These are phyloP conservation scores for Penicillium verrucosum DNA, from an alignment of 2,329 filamentous ascomycete genomes.

Conservation along the genomic window DNA sequence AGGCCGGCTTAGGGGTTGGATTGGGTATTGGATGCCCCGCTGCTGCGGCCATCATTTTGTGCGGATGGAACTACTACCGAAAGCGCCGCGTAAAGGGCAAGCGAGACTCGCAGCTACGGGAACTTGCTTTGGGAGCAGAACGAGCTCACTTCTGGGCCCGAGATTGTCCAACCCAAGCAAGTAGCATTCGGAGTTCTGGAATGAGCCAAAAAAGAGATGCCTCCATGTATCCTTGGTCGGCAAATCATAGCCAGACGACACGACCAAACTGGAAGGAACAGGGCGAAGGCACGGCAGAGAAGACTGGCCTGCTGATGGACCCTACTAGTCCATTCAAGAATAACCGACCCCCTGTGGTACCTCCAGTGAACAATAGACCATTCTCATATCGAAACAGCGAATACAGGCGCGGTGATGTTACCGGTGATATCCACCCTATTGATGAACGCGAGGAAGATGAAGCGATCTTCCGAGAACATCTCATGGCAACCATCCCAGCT, in stretches of 20 bases:
- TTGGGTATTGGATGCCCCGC: slow-evolving; percentile 61
- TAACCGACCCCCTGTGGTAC: slow-evolving; percentile 30
- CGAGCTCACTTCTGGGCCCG: slow-evolving; percentile 43
- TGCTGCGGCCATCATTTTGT: slow-evolving; percentile 46
- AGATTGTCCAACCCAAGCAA: slow-evolving; percentile 40
- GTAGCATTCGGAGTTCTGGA: slow-evolving; percentile 34
- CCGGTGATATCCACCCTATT: slow-evolving; percentile 60
- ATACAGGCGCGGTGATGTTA: slow-evolving; percentile 47
- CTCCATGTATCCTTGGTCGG: slow-evolving; percentile 31
- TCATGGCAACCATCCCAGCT: slow-evolving; percentile 20
- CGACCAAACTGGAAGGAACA: slow-evolving; percentile 28
- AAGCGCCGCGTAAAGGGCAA: slow-evolving; percentile 43
- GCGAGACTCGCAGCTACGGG: slow-evolving; percentile 55
- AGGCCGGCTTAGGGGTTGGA: slow-evolving; percentile 62
- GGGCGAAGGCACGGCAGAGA: slow-evolving; percentile 36
- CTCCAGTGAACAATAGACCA: slow-evolving; percentile 34
- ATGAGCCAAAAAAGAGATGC: slow-evolving; percentile 20
- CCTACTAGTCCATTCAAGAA: slow-evolving; percentile 40
- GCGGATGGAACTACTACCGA: slow-evolving; percentile 52
- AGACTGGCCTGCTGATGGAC: slow-evolving; percentile 43
- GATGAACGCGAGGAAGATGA: slow-evolving; percentile 62
- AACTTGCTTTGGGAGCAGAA: slow-evolving; percentile 51
- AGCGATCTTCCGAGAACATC: slow-evolving; percentile 27
- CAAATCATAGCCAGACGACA: slow-evolving; percentile 17
- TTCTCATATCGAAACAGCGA: slow-evolving; percentile 46